Base-by-base conservation (phyloP, 2,329 filamentous ascomycete species). In the Cadophora sp. region DNA sequence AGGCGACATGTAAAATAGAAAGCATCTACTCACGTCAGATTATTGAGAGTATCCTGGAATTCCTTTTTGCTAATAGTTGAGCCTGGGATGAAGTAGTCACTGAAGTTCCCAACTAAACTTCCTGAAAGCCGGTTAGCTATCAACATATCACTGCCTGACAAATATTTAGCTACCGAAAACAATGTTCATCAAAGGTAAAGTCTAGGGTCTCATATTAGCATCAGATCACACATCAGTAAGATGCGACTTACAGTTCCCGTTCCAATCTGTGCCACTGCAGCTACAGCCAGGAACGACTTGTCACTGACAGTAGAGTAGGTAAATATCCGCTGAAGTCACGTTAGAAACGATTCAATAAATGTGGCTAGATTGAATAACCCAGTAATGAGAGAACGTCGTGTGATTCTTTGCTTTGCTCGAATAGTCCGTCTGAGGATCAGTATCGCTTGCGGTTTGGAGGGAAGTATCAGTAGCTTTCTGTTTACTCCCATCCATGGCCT, bases 181-280 rank as follows among this genome's bases (percentile, higher is more conserved):
- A 14, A 88, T 81, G 65, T 87, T 89, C 82, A 89, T 86, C 58
- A 89, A 71, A 0, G 87, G 87, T 56, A 89, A 75, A 1, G 86
- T 88, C 79, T 81, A 64, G 27, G 9, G 6, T 24, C 13, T 22
- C 53, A 39, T 50, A 62, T 64, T 60, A 71, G 61, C 53, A 63
- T 64, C 47, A 60, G 27, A 22, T 39, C 16, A 62, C 16, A 36
- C 2, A 20, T 45, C 33, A 43, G 11, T 3, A 7, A 53, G 27
- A 30, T 20, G 43, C 20, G 55, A 68, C 71, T 58, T 72, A 74
- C 73, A 41, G 70, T 62, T 30, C 75, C 75, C 48, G 67, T 70
- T 8, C 72, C 74, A 20, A 75, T 73, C 6, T 75, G 53, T 24
- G 66, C 72, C 7, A 73, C 14, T 4, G 59, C 47, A 30, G 74